phyloP scores from a whole-genome alignment of 2,329 filamentous ascomycete species.

The Paramyrothecium roridum region DNA sequence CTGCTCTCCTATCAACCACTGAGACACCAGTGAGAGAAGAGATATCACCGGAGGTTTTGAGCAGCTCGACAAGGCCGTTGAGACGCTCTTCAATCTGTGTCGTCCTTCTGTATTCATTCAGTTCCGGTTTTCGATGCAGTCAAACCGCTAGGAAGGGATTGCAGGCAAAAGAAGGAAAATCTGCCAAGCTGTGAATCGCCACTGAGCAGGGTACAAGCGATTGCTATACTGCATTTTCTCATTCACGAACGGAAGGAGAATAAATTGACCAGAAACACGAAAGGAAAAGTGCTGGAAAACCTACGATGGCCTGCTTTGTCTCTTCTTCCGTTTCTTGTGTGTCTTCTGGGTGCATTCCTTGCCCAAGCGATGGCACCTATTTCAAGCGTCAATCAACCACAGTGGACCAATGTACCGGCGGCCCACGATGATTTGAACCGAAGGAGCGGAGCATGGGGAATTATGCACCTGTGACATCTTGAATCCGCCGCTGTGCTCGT shows the following conservation, averaged over 20 bases:
- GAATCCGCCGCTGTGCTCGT: constrained; percentile 29
- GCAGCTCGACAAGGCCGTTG: constrained; percentile 44
- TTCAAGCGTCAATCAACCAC: too few relatives aligned
- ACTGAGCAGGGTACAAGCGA: too few relatives aligned
- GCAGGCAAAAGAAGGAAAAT: background rate
- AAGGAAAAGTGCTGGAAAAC: too few relatives aligned
- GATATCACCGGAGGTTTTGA: constrained; percentile 40
- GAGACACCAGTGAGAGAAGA: constrained; percentile 4
- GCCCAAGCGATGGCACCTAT: constrained; percentile 43
- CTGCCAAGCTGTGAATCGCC: too few relatives aligned
- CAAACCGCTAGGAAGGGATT: background rate
- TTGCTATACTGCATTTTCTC: too few relatives aligned
- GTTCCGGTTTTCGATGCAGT: too few relatives aligned
- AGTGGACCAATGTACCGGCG: too few relatives aligned
- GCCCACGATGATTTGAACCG: too few relatives aligned
- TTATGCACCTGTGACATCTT: constrained; percentile 42
- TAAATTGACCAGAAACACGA: too few relatives aligned
- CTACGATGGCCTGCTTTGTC: constrained; percentile 48
- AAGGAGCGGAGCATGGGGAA: background rate
- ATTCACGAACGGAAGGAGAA: too few relatives aligned
- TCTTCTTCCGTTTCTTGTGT: constrained; percentile 48
- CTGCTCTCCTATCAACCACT: background rate
- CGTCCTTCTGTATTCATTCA: constrained; percentile 33
- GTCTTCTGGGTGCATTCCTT: constrained; percentile 45
- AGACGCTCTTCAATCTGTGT: constrained; percentile 47